phyloP scores from a whole-genome alignment of 1,284 basidiomycete species.

The Prillingera fragicola region DNA sequence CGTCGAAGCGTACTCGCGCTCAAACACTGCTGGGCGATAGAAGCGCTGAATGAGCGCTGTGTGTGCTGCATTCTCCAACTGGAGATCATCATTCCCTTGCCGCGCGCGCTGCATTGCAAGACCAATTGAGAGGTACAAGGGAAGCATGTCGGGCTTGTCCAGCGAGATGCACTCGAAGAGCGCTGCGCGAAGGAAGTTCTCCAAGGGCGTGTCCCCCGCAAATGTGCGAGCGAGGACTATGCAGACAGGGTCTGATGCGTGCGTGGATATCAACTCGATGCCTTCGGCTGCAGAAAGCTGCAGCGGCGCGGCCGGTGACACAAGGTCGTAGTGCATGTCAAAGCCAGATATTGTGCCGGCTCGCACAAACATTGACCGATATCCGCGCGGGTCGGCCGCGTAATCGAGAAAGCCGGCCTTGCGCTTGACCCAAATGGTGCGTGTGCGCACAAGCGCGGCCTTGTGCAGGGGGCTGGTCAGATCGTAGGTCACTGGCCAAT shows the following conservation, averaged over 20 bases:
- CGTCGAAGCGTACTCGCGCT: conserved; percentile 16
- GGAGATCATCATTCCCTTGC: conserved; percentile 3
- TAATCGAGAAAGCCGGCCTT: conserved; percentile 88
- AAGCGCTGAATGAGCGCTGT: conserved; percentile 25
- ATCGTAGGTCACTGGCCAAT: conserved; percentile 86
- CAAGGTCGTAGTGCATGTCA: conserved; percentile 68
- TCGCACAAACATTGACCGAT: conserved; percentile 75
- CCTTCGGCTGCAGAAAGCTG: conserved; percentile 63
- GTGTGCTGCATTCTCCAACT: conserved; percentile 23
- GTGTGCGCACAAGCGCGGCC: conserved; percentile 62
- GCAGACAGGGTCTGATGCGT: conserved; percentile 70
- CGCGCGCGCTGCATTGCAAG: conserved; percentile 2
- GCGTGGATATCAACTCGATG: conserved; percentile 74
- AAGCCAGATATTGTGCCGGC: conserved; percentile 70
- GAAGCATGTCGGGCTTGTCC: conserved; percentile 75
- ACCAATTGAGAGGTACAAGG: conserved; percentile 62
- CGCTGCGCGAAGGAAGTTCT: conserved; percentile 66
- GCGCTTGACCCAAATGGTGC: conserved; percentile 85
- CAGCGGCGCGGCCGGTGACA: conserved; percentile 58
- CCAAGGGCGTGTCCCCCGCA: conserved; percentile 54
- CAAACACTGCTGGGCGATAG: conserved; percentile 26
- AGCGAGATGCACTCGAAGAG: conserved; percentile 80
- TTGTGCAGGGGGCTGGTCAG: conserved; percentile 64
- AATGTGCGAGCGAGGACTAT: conserved; percentile 70
- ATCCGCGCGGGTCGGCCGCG: conserved; percentile 84